Conservation (phyloP, 1,284 basidiomycete species). For the Rhodofomes roseus region DNA sequence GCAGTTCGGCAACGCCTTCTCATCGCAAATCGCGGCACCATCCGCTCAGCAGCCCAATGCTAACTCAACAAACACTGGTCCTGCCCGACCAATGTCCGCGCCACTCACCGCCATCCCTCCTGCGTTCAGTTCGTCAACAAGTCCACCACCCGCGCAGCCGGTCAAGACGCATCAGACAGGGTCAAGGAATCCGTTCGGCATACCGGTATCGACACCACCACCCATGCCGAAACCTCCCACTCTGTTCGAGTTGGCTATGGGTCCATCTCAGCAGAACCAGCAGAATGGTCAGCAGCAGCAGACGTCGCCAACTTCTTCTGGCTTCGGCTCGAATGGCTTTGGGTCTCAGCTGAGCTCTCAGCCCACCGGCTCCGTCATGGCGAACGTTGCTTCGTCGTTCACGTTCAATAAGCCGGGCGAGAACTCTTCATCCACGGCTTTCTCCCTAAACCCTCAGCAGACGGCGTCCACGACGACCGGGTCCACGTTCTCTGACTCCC, state of each 20-base stretch:
- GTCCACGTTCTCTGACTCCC: conserved; percentile 45
- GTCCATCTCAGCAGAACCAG: conserved; percentile 25
- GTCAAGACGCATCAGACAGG: conserved; percentile 92
- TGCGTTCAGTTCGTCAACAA: conserved; percentile 21
- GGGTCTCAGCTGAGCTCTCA: conserved; percentile 10
- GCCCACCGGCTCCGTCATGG: conserved; percentile 49
- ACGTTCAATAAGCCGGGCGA: conserved; percentile 34
- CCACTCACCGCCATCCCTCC: conserved; percentile 41
- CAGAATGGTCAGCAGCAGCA: conserved; percentile 17
- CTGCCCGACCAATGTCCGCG: conserved; percentile 65
- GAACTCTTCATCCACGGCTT: conserved; percentile 17
- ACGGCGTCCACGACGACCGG: conserved; percentile 38
- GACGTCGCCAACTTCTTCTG: conserved; percentile 10
- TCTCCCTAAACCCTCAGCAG: conserved; percentile 31
- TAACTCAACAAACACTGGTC: conserved; percentile 18
- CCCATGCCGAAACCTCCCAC: conserved; percentile 75
- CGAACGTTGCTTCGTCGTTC: conserved; percentile 71
- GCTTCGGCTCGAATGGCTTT: conserved; percentile 12
- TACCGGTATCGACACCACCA: conserved; percentile 62
- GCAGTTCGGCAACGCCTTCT: conserved; percentile 19
- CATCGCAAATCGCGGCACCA: conserved; percentile 4
- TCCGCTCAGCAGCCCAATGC: conserved; percentile 1
- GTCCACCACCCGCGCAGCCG: conserved; percentile 46
- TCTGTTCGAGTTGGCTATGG: conserved; percentile 76
- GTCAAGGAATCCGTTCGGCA: conserved; percentile 93